Base-by-base conservation (phyloP, 768 basidiomycete species). In the Infundibulicybe gibba region DNA sequence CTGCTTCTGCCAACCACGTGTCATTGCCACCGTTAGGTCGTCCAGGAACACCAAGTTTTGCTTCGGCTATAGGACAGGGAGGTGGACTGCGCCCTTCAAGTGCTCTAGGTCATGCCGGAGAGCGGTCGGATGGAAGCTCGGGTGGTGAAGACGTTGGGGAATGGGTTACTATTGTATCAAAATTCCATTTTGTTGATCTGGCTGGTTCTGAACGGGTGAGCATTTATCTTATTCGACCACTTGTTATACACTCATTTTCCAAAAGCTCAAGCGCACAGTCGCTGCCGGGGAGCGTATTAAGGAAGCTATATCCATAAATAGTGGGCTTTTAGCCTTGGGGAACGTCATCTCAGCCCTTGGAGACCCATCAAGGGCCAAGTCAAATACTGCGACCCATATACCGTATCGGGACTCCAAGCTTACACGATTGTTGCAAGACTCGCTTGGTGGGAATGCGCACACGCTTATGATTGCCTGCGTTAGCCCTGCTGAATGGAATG, bases 381-480 rank as follows among this genome's bases (percentile, higher is more conserved):
- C 88, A 15, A 74, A 90, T 58, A 89, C 87, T 17, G 85, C 84
- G 16, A 83, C 87, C 13, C 93, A 99, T 67, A 77, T 99, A 48
- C 95, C 95, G 9, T 99, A 99, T 65, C 92, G 95, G 42, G 95
- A 98, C 67, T 97, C 94, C 12, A 99, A 98, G 65, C 87, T 98
- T 57, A 98, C 95, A 4, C 87, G 95, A 32, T 79, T 97, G 40
- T 72, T 97, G 2, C 93, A 97, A 84, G 94, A 97, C 64, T 95
- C 93, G 9, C 80, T 99, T 9, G 95, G 95, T 32, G 95, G 95
- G 40, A 99, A 98, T 67, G 87, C 95, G 1, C 90, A 95, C 57
- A 98, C 97, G 10, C 83, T 97, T 55, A 99, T 99, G 95, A 92
- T 99, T 52, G 95, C 95, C 14, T 99, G 95, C 63, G 90, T 97